Conservation (phyloP, 129 eudicot genomes). For the Glebionis coronaria region DNA sequence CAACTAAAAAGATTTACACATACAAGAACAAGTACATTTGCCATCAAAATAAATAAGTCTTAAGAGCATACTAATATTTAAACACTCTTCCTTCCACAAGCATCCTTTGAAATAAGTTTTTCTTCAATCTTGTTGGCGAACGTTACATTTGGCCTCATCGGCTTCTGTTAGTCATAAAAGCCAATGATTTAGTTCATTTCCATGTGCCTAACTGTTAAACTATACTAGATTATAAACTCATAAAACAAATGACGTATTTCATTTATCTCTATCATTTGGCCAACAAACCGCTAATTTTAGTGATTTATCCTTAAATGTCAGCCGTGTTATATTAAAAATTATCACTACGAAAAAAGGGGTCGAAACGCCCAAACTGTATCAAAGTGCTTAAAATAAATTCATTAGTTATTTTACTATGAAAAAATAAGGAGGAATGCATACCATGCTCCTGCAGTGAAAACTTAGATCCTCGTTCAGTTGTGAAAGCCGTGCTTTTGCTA, state of each 20-base stretch:
- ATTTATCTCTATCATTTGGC: neutral
- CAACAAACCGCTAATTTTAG: too few species aligned
- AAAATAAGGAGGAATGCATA: too few species aligned
- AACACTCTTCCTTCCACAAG: conserved; percentile 9
- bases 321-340: too few species aligned
- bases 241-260: neutral
- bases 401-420: too few species aligned
- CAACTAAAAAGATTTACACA: conserved; percentile 18
- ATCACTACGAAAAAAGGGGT: too few species aligned
- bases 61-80: conserved; percentile 4
- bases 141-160: conserved; percentile 39
- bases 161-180: conserved; percentile 25
- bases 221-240: neutral
- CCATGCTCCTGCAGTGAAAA: conserved; percentile 38
- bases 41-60: neutral
- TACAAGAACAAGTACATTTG: neutral
- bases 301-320: too few species aligned
- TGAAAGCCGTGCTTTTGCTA: conserved; percentile 29
- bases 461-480: conserved; percentile 39
- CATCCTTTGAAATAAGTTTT: conserved; percentile 17
- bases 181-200: neutral
- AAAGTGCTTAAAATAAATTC: too few species aligned
- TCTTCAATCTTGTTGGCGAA: conserved; percentile 42
- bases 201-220: neutral
- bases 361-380: too few species aligned